Evolutionary conservation across 495 filamentous ascomycete genomes (phyloP).

Genomic region (Penicillium atrosanguineum): DNA sequence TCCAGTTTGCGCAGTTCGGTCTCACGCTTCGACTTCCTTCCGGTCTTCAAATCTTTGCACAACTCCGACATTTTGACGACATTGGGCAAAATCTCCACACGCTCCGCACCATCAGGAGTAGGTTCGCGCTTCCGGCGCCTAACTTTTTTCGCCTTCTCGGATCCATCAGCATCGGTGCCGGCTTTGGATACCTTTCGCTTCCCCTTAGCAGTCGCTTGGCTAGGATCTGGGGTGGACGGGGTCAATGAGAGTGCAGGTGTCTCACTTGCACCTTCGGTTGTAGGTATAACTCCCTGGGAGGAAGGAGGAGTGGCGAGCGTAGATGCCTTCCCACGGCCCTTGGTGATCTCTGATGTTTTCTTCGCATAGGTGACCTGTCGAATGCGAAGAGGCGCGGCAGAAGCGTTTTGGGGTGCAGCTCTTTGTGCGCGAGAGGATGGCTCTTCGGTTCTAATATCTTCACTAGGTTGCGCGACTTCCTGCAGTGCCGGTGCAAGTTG

Average conservation of each 20-base stretch:
- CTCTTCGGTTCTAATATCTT: not conserved
- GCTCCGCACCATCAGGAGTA: slow-evolving; percentile 78
- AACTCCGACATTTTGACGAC: slow-evolving; percentile 81
- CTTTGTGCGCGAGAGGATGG: not conserved
- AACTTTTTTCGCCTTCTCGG: slow-evolving; percentile 26
- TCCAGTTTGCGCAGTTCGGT: slow-evolving; percentile 55
- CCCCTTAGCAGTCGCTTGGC: slow-evolving; percentile 16
- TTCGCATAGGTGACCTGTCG: slow-evolving; percentile 16
- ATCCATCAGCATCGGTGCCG: slow-evolving; percentile 20
- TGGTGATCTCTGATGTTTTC: slow-evolving; percentile 20
- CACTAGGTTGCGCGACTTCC: not conserved
- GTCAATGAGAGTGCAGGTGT: slow-evolving; percentile 8
- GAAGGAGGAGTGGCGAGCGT: slow-evolving; percentile 8
- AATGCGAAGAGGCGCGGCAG: not conserved
- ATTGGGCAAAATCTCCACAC: slow-evolving; percentile 62
- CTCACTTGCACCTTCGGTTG: slow-evolving; percentile 10
- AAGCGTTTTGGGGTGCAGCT: not conserved
- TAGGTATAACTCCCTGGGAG: slow-evolving; percentile 11
- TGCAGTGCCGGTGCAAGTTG: not conserved
- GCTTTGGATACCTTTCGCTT: slow-evolving; percentile 30
- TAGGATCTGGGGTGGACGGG: slow-evolving; percentile 18
- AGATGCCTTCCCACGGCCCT: not conserved
- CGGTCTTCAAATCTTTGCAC: slow-evolving; percentile 70
- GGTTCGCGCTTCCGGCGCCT: slow-evolving; percentile 46
- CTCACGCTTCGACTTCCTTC: slow-evolving; percentile 76